These are phyloP conservation scores for Serendipita vermifera DNA, from an alignment of 768 basidiomycete genomes.

Conservation along the genomic window DNA sequence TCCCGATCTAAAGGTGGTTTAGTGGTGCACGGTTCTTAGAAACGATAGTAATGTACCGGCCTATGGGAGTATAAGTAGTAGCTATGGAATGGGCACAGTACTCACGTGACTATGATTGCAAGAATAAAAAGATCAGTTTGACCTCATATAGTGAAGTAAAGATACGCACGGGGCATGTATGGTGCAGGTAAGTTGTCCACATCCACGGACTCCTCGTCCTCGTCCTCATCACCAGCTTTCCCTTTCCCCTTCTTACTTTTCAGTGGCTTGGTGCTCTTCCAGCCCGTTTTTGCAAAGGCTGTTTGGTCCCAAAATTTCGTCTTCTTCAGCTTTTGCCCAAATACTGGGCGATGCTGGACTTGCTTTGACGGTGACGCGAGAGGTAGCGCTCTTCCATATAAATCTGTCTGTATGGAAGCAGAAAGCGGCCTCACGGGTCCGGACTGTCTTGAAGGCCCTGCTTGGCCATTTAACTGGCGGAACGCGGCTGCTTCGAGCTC, in stretches of 20 bases:
- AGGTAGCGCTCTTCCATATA: conserved; percentile 11
- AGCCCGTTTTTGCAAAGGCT: conserved; percentile 68
- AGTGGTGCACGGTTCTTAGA: too few relatives aligned
- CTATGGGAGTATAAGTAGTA: background rate
- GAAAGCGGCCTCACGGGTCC: conserved; percentile 9
- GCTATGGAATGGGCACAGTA: background rate
- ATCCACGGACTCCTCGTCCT: conserved; percentile 46
- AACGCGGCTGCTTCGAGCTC: background rate
- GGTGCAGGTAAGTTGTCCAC: conserved; percentile 82
- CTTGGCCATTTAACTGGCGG: conserved; percentile 9
- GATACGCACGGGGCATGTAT: conserved; percentile 46
- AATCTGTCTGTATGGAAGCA: conserved; percentile 7
- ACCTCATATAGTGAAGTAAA: too few relatives aligned
- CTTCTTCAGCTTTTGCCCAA: conserved; percentile 46
- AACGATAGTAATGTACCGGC: background rate
- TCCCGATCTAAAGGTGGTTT: conserved; percentile 10
- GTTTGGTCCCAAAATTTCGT: conserved; percentile 88
- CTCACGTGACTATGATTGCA: too few relatives aligned
- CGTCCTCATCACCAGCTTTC: conserved; percentile 27
- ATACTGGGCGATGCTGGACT: conserved; percentile 17
- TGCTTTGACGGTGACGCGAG: background rate
- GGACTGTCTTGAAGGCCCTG: conserved; percentile 3
- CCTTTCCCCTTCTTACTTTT: conserved; percentile 41
- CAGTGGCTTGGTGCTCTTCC: conserved; percentile 34
- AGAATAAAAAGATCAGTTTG: too few relatives aligned